These are phyloP conservation scores for Stephania yunnanensis DNA, from an alignment of 164 flowering plant species.

Conservation along the genomic window DNA sequence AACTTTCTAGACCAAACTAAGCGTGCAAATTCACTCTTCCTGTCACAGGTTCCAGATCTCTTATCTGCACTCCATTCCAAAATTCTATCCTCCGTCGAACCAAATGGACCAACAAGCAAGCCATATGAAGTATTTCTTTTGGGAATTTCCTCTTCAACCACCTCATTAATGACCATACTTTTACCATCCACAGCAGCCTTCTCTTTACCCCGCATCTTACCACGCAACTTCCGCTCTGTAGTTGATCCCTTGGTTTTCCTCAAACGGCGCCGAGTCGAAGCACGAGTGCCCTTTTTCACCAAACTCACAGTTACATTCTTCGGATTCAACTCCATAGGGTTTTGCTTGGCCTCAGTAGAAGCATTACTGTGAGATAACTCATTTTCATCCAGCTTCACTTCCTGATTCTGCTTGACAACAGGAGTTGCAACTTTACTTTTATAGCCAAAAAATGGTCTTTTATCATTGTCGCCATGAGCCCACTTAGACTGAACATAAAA, in stretches of 20 bases:
- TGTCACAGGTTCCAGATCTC: constrained; percentile 88
- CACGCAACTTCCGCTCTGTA: constrained; percentile 29
- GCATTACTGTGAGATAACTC: constrained; percentile 19
- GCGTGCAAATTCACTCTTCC: constrained; percentile 75
- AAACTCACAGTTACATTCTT: constrained; percentile 28
- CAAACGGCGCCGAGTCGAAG: constrained; percentile 24
- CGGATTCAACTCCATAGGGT: constrained; percentile 14
- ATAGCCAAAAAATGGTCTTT: constrained; percentile 48
- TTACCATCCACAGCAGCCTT: constrained; percentile 28
- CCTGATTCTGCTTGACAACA: constrained; percentile 19
- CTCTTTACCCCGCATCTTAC: constrained; percentile 34
- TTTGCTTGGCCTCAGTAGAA: constrained; percentile 16
- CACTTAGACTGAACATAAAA: constrained; percentile 90
- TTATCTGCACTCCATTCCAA: constrained; percentile 90
- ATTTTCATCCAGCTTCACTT: constrained; percentile 25
- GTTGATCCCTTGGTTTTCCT: constrained; percentile 40
- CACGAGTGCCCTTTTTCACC: constrained; percentile 29
- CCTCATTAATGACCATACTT: constrained; percentile 29
- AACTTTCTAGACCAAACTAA: constrained; percentile 93
- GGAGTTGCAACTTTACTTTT: constrained; percentile 30
- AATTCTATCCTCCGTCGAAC: constrained; percentile 58
- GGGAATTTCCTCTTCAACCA: constrained; percentile 59
- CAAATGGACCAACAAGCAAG: constrained; percentile 86
- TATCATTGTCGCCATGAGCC: constrained; percentile 77
- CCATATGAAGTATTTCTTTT: constrained; percentile 67